phyloP scores from a whole-genome alignment of 192 early-diverging fungal species.

The Pecoramyces ruminantium region DNA sequence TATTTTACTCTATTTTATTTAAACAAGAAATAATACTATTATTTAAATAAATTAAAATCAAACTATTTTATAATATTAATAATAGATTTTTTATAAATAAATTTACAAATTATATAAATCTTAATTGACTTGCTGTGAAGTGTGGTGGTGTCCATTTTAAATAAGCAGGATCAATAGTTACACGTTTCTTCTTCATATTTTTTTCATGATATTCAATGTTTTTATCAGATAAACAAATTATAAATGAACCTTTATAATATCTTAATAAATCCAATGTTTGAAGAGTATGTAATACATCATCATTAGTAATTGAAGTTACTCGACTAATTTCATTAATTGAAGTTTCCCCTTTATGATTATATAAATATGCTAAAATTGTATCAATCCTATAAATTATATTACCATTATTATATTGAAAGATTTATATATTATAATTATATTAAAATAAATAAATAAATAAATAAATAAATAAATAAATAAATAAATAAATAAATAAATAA shows the following conservation, averaged over 20 bases:
- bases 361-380: not conserved
- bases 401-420: too few species aligned
- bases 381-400: not conserved
- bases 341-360: constrained; percentile 41
- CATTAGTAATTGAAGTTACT: constrained; percentile 65
- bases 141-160: constrained; percentile 33
- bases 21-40: too few species aligned
- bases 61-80: too few species aligned
- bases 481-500: too few species aligned
- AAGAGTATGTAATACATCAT: constrained; percentile 77
- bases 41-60: too few species aligned
- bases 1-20: too few species aligned
- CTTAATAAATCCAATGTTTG: constrained; percentile 75
- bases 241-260: constrained; percentile 78
- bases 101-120: constrained; percentile 12
- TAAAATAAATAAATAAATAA: too few species aligned
- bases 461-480: too few species aligned
- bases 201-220: constrained; percentile 67
- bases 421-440: too few species aligned
- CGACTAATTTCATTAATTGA: constrained; percentile 79
- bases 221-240: constrained; percentile 73
- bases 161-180: constrained; percentile 61
- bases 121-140: constrained; percentile 24
- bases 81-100: too few species aligned
- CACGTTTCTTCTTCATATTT: constrained; percentile 38